Conservation (phyloP, 768 basidiomycete species). For the Pholiota conissans region DNA sequence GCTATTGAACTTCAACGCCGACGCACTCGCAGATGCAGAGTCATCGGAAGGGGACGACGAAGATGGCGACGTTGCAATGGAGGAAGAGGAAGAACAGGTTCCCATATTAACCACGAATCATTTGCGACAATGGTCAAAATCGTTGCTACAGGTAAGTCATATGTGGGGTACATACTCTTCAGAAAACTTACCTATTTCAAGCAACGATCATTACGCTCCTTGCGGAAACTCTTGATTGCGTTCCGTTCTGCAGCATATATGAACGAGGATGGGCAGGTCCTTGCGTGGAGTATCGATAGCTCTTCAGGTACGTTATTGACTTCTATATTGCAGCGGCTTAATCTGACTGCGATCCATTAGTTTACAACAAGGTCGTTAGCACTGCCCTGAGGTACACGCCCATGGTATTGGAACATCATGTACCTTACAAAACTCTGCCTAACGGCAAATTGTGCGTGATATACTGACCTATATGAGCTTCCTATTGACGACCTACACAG, state of each 20-base stretch:
- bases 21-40: constrained; percentile 37
- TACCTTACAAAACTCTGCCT: constrained; percentile 80
- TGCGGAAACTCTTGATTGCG: constrained; percentile 83
- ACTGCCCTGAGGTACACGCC: constrained; percentile 91
- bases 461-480: background rate
- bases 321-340: background rate
- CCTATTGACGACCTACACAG: constrained; percentile 33
- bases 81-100: constrained; percentile 45
- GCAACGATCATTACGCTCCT: constrained; percentile 83
- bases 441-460: constrained; percentile 82
- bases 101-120: constrained; percentile 69
- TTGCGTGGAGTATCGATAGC: constrained; percentile 87
- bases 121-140: constrained; percentile 85
- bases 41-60: constrained; percentile 46
- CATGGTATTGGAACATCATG: constrained; percentile 81
- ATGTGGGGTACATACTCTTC: background rate
- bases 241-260: constrained; percentile 90
- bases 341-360: constrained; percentile 37
- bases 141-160: constrained; percentile 75
- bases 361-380: constrained; percentile 91
- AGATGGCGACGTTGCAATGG: constrained; percentile 41
- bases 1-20: constrained; percentile 75
- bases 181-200: constrained; percentile 27
- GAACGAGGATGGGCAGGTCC: constrained; percentile 79
- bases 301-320: constrained; percentile 55